Base-by-base conservation (phyloP, 176 grass and related monocot genomes). In the Raddia distichophylla region DNA sequence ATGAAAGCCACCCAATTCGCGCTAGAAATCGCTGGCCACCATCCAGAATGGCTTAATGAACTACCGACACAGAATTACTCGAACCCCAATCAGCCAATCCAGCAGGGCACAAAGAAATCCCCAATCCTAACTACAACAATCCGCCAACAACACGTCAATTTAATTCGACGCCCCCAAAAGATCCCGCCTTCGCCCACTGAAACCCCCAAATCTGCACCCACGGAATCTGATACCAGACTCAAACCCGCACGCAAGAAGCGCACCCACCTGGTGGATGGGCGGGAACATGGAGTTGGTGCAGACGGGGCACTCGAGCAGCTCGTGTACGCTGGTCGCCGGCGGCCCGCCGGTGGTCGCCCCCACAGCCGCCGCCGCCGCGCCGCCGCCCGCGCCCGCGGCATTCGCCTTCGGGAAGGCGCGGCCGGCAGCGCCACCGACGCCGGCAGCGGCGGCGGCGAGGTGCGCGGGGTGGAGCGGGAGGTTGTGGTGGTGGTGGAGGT, bases 221-320 rank as follows among this genome's bases (percentile, higher is more conserved):
- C 6, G 7, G 17, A 57, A 77, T 69, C 27, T 22, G 20, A 57
- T 68, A 66, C 50, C 64, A 57, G 40, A 34, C 63, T 2, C 48
- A 59, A 59, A 68, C 76, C 40, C 42, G 66, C 16, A 3, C 34
- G 74, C 59, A 74, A 22, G 35, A 12, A 53, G 53, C 50, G 50
- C 42, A 78, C 78, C 13, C 12, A 90, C 88, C 88, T 90, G 88
- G 72, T 90, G 83, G 73, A 90, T 90, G 43, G 88, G 88, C 60
- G 88, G 88, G 79, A 82, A 86, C 88, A 90, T 90, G 78, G 88
- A 90, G 73, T 90, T 90, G 45, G 83, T 86, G 88, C 88, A 90
- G 79, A 90, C 88, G 45, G 88, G 88, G 73, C 88, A 90, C 73
- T 90, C 88, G 34, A 90, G 88, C 66, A 90, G 74, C 74, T 90